phyloP scores from a whole-genome alignment of 1,284 basidiomycete genomes.

The Mycena sp. region DNA sequence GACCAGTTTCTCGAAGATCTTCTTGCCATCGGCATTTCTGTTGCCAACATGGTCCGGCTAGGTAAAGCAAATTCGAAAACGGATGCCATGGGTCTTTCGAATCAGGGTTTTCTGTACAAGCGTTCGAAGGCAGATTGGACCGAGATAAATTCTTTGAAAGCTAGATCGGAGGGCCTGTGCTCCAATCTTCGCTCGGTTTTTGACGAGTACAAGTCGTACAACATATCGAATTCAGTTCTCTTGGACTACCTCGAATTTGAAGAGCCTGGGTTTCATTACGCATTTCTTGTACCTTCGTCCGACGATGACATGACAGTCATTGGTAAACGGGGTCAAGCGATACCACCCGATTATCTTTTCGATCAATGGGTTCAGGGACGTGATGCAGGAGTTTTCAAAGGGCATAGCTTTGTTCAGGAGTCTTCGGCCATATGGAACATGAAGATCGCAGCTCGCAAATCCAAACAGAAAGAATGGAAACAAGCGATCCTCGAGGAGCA shows the following conservation, averaged over 20 bases:
- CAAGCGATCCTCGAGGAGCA: slow-evolving; percentile 48
- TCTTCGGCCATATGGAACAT: slow-evolving; percentile 56
- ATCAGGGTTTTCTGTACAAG: slow-evolving; percentile 37
- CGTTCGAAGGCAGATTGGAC: slow-evolving; percentile 47
- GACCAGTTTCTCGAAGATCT: slow-evolving; percentile 71
- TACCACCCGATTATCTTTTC: slow-evolving; percentile 54
- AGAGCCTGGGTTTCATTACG: slow-evolving; percentile 48
- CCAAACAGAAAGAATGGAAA: slow-evolving; percentile 51
- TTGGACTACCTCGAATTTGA: slow-evolving; percentile 57
- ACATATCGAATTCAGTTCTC: slow-evolving; percentile 45
- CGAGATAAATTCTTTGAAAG: slow-evolving; percentile 50
- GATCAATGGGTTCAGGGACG: slow-evolving; percentile 53
- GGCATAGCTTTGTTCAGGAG: slow-evolving; percentile 36
- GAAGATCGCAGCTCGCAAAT: slow-evolving; percentile 43
- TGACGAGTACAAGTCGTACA: slow-evolving; percentile 31
- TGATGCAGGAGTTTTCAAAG: slow-evolving; percentile 53
- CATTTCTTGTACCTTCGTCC: slow-evolving; percentile 55
- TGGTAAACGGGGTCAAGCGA: slow-evolving; percentile 46
- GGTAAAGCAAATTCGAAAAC: slow-evolving; percentile 60
- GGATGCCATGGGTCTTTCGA: slow-evolving; percentile 51
- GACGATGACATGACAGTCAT: slow-evolving; percentile 54
- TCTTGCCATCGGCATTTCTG: slow-evolving; percentile 64
- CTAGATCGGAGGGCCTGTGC: slow-evolving; percentile 33
- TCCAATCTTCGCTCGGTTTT: slow-evolving; percentile 39
- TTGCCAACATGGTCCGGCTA: slow-evolving; percentile 55